Evolutionary conservation across 306 rosid genomes (phyloP).

Genomic region (Acacia crassicarpa): DNA sequence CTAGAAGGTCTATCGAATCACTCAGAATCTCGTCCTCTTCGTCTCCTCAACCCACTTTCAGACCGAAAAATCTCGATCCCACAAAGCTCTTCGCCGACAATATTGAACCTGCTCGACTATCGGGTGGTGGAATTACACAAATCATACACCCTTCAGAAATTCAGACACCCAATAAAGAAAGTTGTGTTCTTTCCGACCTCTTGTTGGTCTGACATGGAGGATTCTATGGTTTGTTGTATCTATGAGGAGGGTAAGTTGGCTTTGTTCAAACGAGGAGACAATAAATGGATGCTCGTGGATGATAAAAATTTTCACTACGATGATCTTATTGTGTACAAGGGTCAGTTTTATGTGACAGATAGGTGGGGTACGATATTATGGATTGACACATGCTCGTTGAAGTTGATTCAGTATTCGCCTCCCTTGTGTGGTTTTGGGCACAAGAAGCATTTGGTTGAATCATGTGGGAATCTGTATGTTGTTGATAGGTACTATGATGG

Average conservation of each 20-base stretch:
- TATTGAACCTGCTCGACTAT: slow-evolving; percentile 35
- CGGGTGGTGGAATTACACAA: slow-evolving; percentile 39
- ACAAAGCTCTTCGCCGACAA: neutral
- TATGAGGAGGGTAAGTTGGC: slow-evolving; percentile 51
- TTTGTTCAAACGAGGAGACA: slow-evolving; percentile 41
- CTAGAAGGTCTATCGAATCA: slow-evolving; percentile 24
- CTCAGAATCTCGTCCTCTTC: slow-evolving; percentile 17
- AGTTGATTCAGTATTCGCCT: slow-evolving; percentile 56
- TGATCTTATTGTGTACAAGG: slow-evolving; percentile 57
- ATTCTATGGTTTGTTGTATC: slow-evolving; percentile 40
- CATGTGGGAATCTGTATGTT: slow-evolving; percentile 59
- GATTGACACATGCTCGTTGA: slow-evolving; percentile 46
- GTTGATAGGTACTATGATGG: slow-evolving; percentile 52
- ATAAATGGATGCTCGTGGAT: slow-evolving; percentile 44
- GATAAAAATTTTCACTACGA: slow-evolving; percentile 46
- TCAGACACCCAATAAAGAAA: slow-evolving; percentile 27
- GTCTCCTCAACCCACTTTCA: slow-evolving; percentile 42
- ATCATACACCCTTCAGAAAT: slow-evolving; percentile 31
- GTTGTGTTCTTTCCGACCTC: slow-evolving; percentile 48
- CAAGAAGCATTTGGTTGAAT: slow-evolving; percentile 74
- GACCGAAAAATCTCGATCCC: slow-evolving; percentile 23
- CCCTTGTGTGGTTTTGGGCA: slow-evolving; percentile 55
- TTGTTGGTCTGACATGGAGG: slow-evolving; percentile 29
- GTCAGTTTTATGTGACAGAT: slow-evolving; percentile 63
- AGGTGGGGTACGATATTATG: slow-evolving; percentile 64